These are phyloP conservation scores for Botrytis fabae DNA, from an alignment of 2,329 filamentous ascomycete genomes.

Conservation along the genomic window DNA sequence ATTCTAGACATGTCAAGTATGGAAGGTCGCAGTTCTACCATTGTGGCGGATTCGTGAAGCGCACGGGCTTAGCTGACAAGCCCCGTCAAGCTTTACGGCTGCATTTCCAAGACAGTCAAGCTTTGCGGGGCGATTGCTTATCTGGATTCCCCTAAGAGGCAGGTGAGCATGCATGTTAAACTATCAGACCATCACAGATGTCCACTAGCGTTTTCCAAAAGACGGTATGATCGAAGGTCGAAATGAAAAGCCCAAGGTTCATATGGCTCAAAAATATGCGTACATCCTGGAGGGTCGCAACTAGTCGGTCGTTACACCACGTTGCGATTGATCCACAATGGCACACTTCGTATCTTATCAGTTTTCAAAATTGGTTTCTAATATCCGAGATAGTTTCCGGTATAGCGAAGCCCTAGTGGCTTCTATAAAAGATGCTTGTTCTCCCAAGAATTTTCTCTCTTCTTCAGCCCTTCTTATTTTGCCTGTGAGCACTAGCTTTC, in stretches of 20 bases:
- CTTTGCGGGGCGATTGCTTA: slow-evolving; percentile 10
- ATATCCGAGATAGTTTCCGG: neutral
- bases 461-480: neutral
- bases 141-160: neutral
- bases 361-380: neutral
- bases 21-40: neutral
- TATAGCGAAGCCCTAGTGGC: too few species aligned
- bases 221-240: neutral
- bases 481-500: slow-evolving; percentile 7
- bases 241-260: neutral
- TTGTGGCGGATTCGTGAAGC: neutral
- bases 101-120: neutral
- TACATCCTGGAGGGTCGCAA: neutral
- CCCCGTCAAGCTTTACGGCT: slow-evolving; percentile 4
- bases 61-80: neutral
- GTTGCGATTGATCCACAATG: neutral
- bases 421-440: slow-evolving; percentile 11
- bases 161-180: neutral
- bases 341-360: slow-evolving; percentile 12
- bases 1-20: neutral
- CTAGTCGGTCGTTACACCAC: neutral
- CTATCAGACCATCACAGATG: neutral
- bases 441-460: neutral
- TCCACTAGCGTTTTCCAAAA: neutral
- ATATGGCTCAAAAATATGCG: neutral